These are phyloP conservation scores for Penicillium sp. DNA, from an alignment of 2,329 filamentous ascomycete genomes.

Conservation along the genomic window DNA sequence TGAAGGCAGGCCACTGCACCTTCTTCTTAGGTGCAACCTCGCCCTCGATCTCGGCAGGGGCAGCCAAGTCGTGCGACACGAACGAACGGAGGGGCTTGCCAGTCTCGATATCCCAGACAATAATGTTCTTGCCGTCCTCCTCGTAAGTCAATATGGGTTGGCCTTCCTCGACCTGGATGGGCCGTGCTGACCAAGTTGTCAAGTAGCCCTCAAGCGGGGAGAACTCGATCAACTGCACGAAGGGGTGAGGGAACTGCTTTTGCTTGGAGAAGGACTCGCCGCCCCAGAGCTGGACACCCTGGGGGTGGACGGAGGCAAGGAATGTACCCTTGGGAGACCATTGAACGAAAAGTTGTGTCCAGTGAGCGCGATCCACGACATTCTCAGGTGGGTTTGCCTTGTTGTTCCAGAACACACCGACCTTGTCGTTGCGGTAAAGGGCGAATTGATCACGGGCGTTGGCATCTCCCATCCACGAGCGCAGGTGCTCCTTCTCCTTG, in stretches of 20 bases:
- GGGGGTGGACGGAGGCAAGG: slow-evolving; percentile 88
- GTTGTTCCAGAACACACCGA: slow-evolving; percentile 98
- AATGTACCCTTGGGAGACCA: slow-evolving; percentile 96
- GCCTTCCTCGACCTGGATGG: slow-evolving; percentile 86
- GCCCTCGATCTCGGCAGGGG: slow-evolving; percentile 55
- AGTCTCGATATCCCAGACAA: slow-evolving; percentile 95
- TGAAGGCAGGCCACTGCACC: slow-evolving; percentile 97
- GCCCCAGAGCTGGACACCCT: slow-evolving; percentile 97
- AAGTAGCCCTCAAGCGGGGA: slow-evolving; percentile 90
- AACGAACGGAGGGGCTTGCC: slow-evolving; percentile 90
- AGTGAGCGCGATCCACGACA: slow-evolving; percentile 87
- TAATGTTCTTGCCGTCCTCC: slow-evolving; percentile 98
- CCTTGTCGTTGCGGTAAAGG: slow-evolving; percentile 87
- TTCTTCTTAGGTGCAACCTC: slow-evolving; percentile 78
- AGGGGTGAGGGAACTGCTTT: slow-evolving; percentile 90
- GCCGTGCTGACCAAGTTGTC: slow-evolving; percentile 93
- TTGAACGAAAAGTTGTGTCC: slow-evolving; percentile 97
- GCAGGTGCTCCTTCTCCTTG: slow-evolving; percentile 85
- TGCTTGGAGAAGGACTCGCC: slow-evolving; percentile 84
- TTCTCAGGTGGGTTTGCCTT: slow-evolving; percentile 85
- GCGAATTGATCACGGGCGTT: slow-evolving; percentile 93
- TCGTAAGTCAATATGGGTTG: slow-evolving; percentile 81
- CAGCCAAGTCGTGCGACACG: slow-evolving; percentile 72
- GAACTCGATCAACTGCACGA: slow-evolving; percentile 93
- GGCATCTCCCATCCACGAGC: slow-evolving; percentile 86